Conservation (phyloP, 305 asterid species). For the Fraxinus latifolia region DNA sequence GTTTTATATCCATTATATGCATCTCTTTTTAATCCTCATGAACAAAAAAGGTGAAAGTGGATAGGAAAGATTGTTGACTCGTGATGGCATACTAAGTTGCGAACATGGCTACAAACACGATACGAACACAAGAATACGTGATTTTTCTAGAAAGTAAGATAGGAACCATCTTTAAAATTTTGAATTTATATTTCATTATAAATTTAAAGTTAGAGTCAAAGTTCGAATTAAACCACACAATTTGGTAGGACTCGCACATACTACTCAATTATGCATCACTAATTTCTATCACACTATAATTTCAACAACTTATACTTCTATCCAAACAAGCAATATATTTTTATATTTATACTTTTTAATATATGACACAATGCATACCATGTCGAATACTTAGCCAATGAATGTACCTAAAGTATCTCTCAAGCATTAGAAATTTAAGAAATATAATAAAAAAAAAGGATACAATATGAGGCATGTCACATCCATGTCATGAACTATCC, state of each 20-base stretch:
- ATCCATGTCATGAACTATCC: neutral
- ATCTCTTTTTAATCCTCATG: neutral
- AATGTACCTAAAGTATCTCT: neutral
- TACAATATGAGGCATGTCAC: neutral
- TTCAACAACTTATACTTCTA: neutral
- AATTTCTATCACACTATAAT: neutral
- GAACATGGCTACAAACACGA: neutral
- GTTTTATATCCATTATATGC: neutral
- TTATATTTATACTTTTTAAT: neutral
- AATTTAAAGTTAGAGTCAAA: neutral
- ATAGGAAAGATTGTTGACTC: neutral
- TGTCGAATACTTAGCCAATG: neutral
- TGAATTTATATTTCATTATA: neutral
- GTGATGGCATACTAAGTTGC: neutral
- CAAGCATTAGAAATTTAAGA: neutral
- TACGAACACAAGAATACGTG: neutral
- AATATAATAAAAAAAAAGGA: neutral
- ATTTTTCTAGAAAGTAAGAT: neutral
- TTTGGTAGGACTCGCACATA: neutral
- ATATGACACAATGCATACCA: neutral
- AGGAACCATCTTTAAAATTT: neutral
- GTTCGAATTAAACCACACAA: neutral
- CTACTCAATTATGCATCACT: neutral
- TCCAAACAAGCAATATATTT: neutral
- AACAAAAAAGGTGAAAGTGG: neutral